Evolutionary conservation across 148 eudicot genomes (phyloP).

Genomic region (Diospyros kaki): DNA sequence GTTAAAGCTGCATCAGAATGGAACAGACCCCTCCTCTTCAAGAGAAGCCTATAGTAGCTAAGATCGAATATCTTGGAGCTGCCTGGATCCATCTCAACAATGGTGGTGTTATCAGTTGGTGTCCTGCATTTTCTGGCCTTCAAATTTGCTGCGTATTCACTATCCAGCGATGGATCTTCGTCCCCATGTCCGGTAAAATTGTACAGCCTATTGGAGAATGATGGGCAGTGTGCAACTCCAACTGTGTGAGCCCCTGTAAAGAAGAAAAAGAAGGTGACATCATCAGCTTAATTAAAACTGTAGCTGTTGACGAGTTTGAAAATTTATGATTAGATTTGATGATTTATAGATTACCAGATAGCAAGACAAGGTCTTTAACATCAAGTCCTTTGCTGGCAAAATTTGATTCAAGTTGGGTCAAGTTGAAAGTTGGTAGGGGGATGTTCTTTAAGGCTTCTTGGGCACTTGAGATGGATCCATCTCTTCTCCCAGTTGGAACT

Average conservation of each 20-base stretch:
- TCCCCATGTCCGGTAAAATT: slow-evolving; percentile 37
- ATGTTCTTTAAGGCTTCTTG: slow-evolving; percentile 34
- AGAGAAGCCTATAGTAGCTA: slow-evolving; percentile 51
- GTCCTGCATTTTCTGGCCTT: slow-evolving; percentile 41
- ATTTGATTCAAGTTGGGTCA: slow-evolving; percentile 19
- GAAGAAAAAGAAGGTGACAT: neutral
- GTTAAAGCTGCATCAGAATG: slow-evolving; percentile 65
- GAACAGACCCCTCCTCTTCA: slow-evolving; percentile 68
- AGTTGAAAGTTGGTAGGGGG: slow-evolving; percentile 31
- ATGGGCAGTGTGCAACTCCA: slow-evolving; percentile 30
- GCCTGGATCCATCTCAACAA: slow-evolving; percentile 80
- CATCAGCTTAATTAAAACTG: no score
- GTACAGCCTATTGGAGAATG: slow-evolving; percentile 28
- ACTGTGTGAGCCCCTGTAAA: slow-evolving; percentile 39
- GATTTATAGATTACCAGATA: slow-evolving; percentile 30
- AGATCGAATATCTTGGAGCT: slow-evolving; percentile 65
- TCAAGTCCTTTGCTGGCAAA: slow-evolving; percentile 40
- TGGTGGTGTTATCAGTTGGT: slow-evolving; percentile 43
- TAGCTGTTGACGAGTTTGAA: no score
- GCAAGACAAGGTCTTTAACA: slow-evolving; percentile 32
- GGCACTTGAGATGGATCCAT: slow-evolving; percentile 34
- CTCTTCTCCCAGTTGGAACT: slow-evolving; percentile 51
- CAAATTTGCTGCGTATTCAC: slow-evolving; percentile 55
- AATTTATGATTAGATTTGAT: neutral
- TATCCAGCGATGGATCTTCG: slow-evolving; percentile 48